These are phyloP conservation scores for Thelephora aurantiotincta DNA, from an alignment of 768 basidiomycete species.

Conservation along the genomic window DNA sequence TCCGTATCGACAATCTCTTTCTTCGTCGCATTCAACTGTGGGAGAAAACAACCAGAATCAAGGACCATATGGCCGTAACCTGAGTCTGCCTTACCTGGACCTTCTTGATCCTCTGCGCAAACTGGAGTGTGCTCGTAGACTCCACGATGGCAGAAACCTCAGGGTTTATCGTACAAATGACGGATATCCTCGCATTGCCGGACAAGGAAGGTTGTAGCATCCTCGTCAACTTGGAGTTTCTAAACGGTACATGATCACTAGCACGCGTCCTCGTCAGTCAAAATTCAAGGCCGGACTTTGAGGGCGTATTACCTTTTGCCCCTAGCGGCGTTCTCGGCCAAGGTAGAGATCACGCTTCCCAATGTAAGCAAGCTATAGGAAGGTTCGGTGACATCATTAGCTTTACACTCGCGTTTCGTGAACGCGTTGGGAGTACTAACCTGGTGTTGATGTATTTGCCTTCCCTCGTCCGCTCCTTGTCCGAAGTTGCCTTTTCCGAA, in stretches of 20 bases:
- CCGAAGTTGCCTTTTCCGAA: constrained; percentile 89
- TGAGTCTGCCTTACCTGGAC: constrained; percentile 42
- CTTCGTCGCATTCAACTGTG: constrained; percentile 77
- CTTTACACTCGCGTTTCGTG: background rate
- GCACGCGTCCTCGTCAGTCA: constrained; percentile 1
- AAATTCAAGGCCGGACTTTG: constrained; percentile 6
- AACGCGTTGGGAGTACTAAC: constrained; percentile 17
- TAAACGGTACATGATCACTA: constrained; percentile 86
- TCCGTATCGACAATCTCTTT: constrained; percentile 90
- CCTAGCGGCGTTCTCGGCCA: constrained; percentile 77
- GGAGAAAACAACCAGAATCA: background rate
- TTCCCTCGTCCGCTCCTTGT: constrained; percentile 91
- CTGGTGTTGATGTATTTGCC: constrained; percentile 95
- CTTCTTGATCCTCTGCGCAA: constrained; percentile 84
- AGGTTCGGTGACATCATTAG: background rate
- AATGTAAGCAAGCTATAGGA: constrained; percentile 67
- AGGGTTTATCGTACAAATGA: constrained; percentile 92
- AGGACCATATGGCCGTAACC: background rate
- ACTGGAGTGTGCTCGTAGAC: constrained; percentile 77
- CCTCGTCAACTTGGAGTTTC: constrained; percentile 90
- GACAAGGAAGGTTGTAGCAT: constrained; percentile 91
- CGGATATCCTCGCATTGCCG: constrained; percentile 90
- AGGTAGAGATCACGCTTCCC: constrained; percentile 82
- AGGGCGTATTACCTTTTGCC: constrained; percentile 37
- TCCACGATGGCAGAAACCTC: constrained; percentile 67